phyloP scores from a whole-genome alignment of 1,284 basidiomycete species.

The Pterulicium gracile region DNA sequence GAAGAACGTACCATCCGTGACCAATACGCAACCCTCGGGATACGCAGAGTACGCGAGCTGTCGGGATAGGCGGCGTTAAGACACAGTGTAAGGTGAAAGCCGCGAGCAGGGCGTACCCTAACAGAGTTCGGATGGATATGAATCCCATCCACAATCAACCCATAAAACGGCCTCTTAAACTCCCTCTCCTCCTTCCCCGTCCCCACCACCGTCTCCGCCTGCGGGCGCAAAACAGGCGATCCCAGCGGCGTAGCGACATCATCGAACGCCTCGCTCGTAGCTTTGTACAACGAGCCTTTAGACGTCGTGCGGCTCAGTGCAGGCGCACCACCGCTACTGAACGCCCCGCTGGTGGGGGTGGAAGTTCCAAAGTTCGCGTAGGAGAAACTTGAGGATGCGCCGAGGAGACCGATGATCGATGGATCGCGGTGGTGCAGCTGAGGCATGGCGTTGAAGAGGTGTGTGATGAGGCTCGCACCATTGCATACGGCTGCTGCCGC shows the following conservation, averaged over 20 bases:
- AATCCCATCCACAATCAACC: conserved; percentile 84
- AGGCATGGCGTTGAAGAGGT: conserved; percentile 90
- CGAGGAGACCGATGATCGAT: conserved; percentile 80
- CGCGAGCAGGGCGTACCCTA: conserved; percentile 37
- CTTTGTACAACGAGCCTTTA: conserved; percentile 7
- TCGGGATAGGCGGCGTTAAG: conserved; percentile 7
- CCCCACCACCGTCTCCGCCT: conserved; percentile 15
- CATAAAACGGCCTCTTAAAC: conserved; percentile 76
- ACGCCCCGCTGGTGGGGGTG: conserved; percentile 6
- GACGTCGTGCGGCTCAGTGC: conserved; percentile 9
- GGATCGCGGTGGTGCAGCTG: conserved; percentile 78
- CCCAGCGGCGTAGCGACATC: conserved; percentile 49
- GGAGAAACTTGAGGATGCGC: conserved; percentile 52
- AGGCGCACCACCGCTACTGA: neutral
- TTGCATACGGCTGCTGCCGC: conserved; percentile 56
- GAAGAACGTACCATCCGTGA: conserved; percentile 67
- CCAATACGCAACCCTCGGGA: conserved; percentile 77
- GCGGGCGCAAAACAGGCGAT: conserved; percentile 30
- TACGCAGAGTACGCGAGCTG: conserved; percentile 78
- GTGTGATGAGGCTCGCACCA: conserved; percentile 79
- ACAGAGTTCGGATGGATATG: conserved; percentile 89
- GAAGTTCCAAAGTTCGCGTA: conserved; percentile 1
- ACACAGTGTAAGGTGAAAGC: conserved; percentile 1
- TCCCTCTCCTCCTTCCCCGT: conserved; percentile 27
- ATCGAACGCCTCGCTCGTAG: conserved; percentile 50